phyloP scores from a whole-genome alignment of 2,329 filamentous ascomycete species.

The Pyricularia pennisetigena region DNA sequence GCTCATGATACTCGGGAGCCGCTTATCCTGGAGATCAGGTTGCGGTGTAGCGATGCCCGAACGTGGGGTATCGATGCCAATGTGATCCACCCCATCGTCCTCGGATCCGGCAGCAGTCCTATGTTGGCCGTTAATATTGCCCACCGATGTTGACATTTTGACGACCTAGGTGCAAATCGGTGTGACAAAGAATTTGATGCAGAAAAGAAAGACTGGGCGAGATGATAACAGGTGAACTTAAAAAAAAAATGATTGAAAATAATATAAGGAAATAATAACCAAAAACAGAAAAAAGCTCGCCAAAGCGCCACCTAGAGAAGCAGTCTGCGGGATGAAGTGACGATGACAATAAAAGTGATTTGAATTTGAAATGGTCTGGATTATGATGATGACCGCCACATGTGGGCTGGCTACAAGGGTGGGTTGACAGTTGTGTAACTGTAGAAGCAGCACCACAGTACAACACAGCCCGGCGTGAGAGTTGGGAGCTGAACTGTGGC shows the following conservation, averaged over 20 bases:
- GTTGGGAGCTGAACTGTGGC: neutral
- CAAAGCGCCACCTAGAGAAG: neutral
- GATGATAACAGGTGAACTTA: conserved; percentile 5
- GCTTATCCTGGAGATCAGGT: conserved; percentile 89
- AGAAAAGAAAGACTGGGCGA: conserved; percentile 4
- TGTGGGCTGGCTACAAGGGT: conserved; percentile 13
- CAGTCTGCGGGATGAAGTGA: neutral
- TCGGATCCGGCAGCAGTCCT: conserved; percentile 47
- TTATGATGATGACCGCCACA: conserved; percentile 15
- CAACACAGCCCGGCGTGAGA: neutral
- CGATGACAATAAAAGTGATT: neutral
- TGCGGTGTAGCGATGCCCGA: conserved; percentile 89
- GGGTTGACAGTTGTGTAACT: conserved; percentile 9
- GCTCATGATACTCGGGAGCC: conserved; percentile 89
- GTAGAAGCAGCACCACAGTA: neutral
- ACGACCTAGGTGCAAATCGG: neutral
- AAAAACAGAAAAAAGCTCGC: neutral
- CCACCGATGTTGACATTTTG: conserved; percentile 23
- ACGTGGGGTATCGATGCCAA: conserved; percentile 77
- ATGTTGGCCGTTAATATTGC: conserved; percentile 40
- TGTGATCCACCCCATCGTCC: conserved; percentile 65
- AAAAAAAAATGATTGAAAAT: conserved; percentile 6
- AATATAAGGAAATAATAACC: neutral
- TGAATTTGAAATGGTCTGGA: conserved; percentile 11
- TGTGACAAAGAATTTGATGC: neutral